phyloP scores from a whole-genome alignment of 805 yeast species.

The Starmerella vitae region DNA sequence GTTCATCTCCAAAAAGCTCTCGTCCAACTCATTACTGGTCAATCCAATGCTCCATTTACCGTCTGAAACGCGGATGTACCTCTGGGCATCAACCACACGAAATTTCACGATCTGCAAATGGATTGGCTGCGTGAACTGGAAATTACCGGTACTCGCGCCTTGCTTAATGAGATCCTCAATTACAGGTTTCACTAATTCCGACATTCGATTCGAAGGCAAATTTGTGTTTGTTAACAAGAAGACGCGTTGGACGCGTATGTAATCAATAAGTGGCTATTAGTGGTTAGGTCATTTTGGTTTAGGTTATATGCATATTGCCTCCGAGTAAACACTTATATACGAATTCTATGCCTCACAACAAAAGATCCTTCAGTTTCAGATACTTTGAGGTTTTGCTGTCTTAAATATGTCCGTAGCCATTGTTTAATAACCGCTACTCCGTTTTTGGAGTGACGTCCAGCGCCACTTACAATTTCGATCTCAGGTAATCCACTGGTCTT shows the following conservation, averaged over 20 bases:
- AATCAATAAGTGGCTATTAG: background rate
- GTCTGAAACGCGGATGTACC: conserved; percentile 7
- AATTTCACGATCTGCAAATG: conserved; percentile 10
- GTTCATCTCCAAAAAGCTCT: conserved; percentile 2
- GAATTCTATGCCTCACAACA: conserved; percentile 3
- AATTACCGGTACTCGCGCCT: conserved; percentile 1
- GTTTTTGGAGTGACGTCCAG: conserved; percentile 12
- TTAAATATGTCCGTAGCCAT: conserved; percentile 12
- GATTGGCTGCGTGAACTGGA: conserved; percentile 5
- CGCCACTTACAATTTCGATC: conserved; percentile 15
- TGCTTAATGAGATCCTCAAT: conserved; percentile 2
- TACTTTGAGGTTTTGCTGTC: conserved; percentile 1
- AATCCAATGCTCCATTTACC: conserved; percentile 7
- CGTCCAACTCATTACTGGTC: conserved; percentile 1
- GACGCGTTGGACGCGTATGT: conserved; percentile 2
- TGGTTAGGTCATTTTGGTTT: background rate
- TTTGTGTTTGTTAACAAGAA: background rate
- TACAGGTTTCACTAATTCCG: conserved; percentile 9
- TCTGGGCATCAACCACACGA: conserved; percentile 1
- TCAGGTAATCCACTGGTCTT: background rate
- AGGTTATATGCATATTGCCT: background rate
- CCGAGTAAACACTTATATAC: background rate
- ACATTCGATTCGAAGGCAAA: conserved; percentile 4
- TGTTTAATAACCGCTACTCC: conserved; percentile 13
- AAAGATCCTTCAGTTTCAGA: conserved; percentile 14